Percentiles rank a stretch among this genome's conserved stretches.
Conservation (phyloP, 2,329 filamentous ascomycete species). For the Exserohilum rostratum region DNA sequence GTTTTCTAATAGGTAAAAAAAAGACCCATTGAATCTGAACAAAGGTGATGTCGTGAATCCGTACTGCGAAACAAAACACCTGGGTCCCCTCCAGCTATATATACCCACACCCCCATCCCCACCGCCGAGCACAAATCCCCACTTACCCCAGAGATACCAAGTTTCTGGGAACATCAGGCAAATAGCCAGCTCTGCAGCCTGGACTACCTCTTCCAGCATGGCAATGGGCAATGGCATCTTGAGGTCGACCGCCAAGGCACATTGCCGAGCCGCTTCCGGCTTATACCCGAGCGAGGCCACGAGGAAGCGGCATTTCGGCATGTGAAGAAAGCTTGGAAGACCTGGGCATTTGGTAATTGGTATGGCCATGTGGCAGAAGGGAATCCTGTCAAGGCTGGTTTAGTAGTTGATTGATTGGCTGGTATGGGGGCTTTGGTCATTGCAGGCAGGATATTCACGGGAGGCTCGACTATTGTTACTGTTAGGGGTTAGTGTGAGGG, state of each 20-base stretch:
- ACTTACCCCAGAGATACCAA: neutral
- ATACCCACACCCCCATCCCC: neutral
- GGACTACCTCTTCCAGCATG: neutral
- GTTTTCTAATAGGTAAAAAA: no score
- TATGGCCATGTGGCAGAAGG: no score
- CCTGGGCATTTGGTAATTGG: no score
- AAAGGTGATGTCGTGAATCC: neutral
- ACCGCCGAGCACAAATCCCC: neutral
- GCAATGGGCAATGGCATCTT: neutral
- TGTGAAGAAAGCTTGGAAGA: neutral
- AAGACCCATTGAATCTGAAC: no score
- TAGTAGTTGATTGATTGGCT: no score
- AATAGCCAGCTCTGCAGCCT: neutral
- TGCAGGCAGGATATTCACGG: no score
- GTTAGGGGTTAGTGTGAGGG: no score
- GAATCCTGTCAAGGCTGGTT: no score
- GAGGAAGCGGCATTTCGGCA: neutral
- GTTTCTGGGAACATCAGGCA: neutral
- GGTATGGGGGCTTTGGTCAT: no score
- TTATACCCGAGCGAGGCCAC: neutral
- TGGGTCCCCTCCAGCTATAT: neutral
- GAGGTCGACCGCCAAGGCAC: neutral
- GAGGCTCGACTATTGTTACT: no score
- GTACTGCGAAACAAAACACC: neutral
- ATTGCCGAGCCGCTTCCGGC: neutral